Conservation (phyloP, 345 rosid species). For the Aegle marmelos region DNA sequence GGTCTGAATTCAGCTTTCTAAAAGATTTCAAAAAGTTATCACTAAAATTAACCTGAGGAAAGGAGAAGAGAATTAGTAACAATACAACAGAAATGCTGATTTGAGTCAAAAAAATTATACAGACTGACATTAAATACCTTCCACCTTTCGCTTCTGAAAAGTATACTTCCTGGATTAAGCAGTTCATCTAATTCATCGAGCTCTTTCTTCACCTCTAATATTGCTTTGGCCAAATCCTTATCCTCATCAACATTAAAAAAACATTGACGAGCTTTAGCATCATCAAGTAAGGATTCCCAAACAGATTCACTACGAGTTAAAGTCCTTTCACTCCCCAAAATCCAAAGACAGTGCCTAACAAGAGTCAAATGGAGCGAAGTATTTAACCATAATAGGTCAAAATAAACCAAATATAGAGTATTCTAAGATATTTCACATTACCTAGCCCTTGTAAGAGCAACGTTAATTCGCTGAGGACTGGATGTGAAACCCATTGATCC, state of each 20-base stretch:
- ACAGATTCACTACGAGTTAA: slow-evolving; percentile 28
- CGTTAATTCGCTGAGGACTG: slow-evolving; percentile 17
- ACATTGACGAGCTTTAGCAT: slow-evolving; percentile 41
- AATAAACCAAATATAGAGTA: neutral
- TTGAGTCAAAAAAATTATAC: neutral
- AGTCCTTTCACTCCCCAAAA: slow-evolving; percentile 44
- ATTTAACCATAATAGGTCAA: neutral
- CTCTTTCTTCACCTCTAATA: slow-evolving; percentile 38
- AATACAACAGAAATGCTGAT: neutral
- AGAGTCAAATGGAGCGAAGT: neutral
- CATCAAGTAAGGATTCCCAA: slow-evolving; percentile 34
- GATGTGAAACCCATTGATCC: slow-evolving; percentile 28
- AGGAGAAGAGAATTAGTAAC: neutral
- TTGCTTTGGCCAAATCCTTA: slow-evolving; percentile 30
- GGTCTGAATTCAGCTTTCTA: slow-evolving; percentile 31
- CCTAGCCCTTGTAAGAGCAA: slow-evolving; percentile 50
- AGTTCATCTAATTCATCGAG: slow-evolving; percentile 39
- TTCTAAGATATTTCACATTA: slow-evolving; percentile 3
- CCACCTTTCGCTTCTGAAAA: slow-evolving; percentile 42
- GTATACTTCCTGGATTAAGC: slow-evolving; percentile 23
- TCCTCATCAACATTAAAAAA: slow-evolving; percentile 47
- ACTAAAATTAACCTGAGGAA: slow-evolving; percentile 45
- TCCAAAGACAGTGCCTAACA: slow-evolving; percentile 50
- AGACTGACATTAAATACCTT: slow-evolving; percentile 26
- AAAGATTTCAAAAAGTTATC: slow-evolving; percentile 48